A percentile compares a stretch with the other conserved stretches of the same genome.
Evolutionary conservation across 2,329 filamentous ascomycete species (phyloP).

Genomic region (Macroventuria anomochaeta): DNA sequence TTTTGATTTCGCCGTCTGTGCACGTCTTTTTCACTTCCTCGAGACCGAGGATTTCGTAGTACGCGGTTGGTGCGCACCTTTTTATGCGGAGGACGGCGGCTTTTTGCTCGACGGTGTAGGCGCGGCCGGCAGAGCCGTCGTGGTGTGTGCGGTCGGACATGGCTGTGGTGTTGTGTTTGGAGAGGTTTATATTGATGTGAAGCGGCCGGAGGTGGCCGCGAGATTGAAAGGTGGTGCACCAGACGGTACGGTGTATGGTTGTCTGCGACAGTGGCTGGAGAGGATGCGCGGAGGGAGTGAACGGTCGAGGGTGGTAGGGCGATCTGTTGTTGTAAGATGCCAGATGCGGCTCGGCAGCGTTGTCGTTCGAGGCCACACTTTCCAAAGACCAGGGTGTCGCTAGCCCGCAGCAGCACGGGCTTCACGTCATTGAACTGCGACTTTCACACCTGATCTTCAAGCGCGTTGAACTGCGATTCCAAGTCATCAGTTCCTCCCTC

Average conservation of each 20-base stretch:
- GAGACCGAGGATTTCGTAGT: conserved; percentile 91
- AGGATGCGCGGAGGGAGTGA: conserved; percentile 1
- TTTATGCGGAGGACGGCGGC: conserved; percentile 88
- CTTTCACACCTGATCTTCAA: conserved; percentile 5
- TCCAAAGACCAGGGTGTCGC: conserved; percentile 34
- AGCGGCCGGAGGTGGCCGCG: conserved; percentile 9
- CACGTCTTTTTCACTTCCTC: conserved; percentile 68
- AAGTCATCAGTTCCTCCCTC: background rate
- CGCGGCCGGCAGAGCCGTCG: conserved; percentile 76
- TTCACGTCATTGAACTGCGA: conserved; percentile 29
- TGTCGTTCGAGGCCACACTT: conserved; percentile 38
- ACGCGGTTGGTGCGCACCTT: conserved; percentile 81
- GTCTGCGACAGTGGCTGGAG: background rate
- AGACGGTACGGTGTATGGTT: background rate
- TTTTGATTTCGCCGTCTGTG: conserved; percentile 89
- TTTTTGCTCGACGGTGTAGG: conserved; percentile 89
- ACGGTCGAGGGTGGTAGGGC: conserved; percentile 5
- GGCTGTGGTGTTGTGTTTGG: conserved; percentile 13
- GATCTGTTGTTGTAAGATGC: conserved; percentile 20
- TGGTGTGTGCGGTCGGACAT: conserved; percentile 69
- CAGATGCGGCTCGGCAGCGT: conserved; percentile 27
- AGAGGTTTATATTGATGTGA: conserved; percentile 2
- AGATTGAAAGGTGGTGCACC: conserved; percentile 1
- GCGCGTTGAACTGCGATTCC: background rate
- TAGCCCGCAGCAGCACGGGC: conserved; percentile 28